Conservation (phyloP, 2,329 filamentous ascomycete genomes). For the Pseudocercospora fuligena region DNA sequence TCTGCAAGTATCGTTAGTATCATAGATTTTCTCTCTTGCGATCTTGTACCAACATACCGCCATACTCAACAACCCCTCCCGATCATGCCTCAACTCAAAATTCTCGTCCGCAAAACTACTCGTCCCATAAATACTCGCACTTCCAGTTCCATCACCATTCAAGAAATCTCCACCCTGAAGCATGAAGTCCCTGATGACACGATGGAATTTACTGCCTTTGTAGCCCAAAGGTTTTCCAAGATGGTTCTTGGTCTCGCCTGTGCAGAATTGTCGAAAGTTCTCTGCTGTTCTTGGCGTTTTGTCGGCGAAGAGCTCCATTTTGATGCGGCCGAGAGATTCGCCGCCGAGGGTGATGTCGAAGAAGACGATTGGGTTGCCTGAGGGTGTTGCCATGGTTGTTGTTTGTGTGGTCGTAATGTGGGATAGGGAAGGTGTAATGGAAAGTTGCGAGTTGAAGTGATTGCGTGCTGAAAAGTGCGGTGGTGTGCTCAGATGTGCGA, state of each 20-base stretch:
- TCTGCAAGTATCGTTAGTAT: slow-evolving; percentile 58
- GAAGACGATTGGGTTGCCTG: slow-evolving; percentile 63
- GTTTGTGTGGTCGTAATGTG: background rate
- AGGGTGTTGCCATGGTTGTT: slow-evolving; percentile 19
- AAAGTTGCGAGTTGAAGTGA: background rate
- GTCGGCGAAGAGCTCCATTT: slow-evolving; percentile 88
- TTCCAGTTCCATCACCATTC: slow-evolving; percentile 89
- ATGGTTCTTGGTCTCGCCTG: slow-evolving; percentile 82
- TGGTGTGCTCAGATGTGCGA: background rate
- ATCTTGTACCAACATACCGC: slow-evolving; percentile 81
- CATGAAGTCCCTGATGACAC: slow-evolving; percentile 96
- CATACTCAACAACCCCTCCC: slow-evolving; percentile 85
- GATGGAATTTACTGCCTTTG: slow-evolving; percentile 92
- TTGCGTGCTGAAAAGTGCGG: background rate
- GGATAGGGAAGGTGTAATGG: background rate
- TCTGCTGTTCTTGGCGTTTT: slow-evolving; percentile 80
- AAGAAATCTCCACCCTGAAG: slow-evolving; percentile 96
- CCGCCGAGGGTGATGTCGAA: slow-evolving; percentile 83
- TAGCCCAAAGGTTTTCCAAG: slow-evolving; percentile 85
- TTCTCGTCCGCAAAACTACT: slow-evolving; percentile 90
- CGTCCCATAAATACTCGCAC: slow-evolving; percentile 81
- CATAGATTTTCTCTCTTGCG: no score
- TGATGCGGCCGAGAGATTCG: slow-evolving; percentile 83
- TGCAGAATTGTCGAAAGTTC: slow-evolving; percentile 97
- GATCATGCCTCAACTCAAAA: slow-evolving; percentile 78